Evolutionary conservation across 2,329 filamentous ascomycete genomes (phyloP).

Genomic region (Albifimbria verrucaria): DNA sequence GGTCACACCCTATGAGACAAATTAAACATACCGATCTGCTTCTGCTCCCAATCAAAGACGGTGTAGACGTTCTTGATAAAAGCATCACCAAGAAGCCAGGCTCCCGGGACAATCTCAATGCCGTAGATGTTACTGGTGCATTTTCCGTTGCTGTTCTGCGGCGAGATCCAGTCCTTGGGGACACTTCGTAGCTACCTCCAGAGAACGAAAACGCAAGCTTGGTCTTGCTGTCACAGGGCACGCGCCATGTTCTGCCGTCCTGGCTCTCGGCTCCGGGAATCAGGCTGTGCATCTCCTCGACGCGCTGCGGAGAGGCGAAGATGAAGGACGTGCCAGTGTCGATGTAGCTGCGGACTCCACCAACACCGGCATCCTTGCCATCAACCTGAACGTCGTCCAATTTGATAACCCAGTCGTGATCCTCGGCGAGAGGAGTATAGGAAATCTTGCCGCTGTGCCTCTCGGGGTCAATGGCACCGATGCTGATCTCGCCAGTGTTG

Average conservation of each 20-base stretch:
- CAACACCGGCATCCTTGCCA: constrained; percentile 55
- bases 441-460: constrained; percentile 67
- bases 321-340: constrained; percentile 83
- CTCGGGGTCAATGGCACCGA: constrained; percentile 65
- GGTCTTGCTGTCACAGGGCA: constrained; percentile 68
- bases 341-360: constrained; percentile 63
- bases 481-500: constrained; percentile 73
- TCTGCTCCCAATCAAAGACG: constrained; percentile 74
- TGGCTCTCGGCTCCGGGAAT: constrained; percentile 59
- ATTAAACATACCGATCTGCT: constrained; percentile 60
- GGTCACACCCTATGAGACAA: too few relatives aligned
- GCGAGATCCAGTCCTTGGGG: constrained; percentile 67
- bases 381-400: constrained; percentile 64
- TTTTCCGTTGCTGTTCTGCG: constrained; percentile 36
- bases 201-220: constrained; percentile 66
- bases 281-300: constrained; percentile 62
- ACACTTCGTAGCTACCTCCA: constrained; percentile 63
- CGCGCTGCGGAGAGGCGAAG: constrained; percentile 66
- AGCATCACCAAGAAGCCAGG: constrained; percentile 81
- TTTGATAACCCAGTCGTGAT: constrained; percentile 69
- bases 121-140: constrained; percentile 75
- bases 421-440: constrained; percentile 56
- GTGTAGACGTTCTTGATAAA: constrained; percentile 90
- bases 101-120: constrained; percentile 58
- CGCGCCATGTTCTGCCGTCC: constrained; percentile 61